These are phyloP conservation scores for Lentinula boryana DNA, from an alignment of 768 basidiomycete genomes.

Conservation along the genomic window DNA sequence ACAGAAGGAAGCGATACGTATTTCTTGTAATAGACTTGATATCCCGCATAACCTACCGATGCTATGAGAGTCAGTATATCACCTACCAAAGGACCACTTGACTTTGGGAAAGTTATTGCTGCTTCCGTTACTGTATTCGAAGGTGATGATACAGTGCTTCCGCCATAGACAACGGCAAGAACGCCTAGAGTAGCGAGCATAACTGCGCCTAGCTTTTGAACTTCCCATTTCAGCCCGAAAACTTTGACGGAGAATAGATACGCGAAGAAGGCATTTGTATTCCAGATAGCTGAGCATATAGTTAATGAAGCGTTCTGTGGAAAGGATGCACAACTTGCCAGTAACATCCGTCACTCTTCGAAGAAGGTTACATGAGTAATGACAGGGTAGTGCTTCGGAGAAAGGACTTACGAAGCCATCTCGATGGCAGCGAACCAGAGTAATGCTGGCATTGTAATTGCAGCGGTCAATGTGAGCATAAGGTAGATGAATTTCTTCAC, in stretches of 20 bases:
- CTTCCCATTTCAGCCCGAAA: conserved; percentile 57
- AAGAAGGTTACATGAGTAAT: conserved; percentile 6
- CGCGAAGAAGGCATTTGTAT: conserved; percentile 87
- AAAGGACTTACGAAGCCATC: conserved; percentile 60
- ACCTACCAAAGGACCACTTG: conserved; percentile 60
- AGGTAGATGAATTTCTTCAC: conserved; percentile 29
- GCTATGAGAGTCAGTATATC: conserved; percentile 68
- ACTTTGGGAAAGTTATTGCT: conserved; percentile 17
- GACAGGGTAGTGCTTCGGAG: background rate
- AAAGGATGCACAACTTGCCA: conserved; percentile 26
- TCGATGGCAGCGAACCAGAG: conserved; percentile 74
- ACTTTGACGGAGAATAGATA: conserved; percentile 81
- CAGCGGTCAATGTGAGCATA: conserved; percentile 47
- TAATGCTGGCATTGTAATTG: conserved; percentile 57
- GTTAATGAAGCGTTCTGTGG: conserved; percentile 7
- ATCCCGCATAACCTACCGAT: conserved; percentile 67
- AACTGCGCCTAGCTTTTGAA: conserved; percentile 64
- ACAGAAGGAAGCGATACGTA: conserved; percentile 68
- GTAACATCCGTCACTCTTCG: conserved; percentile 78
- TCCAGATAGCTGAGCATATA: conserved; percentile 57
- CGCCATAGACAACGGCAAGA: conserved; percentile 79
- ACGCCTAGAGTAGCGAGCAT: conserved; percentile 78
- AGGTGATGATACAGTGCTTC: conserved; percentile 25
- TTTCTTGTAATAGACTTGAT: conserved; percentile 83
- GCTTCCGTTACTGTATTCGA: background rate